phyloP scores from a whole-genome alignment of 768 basidiomycete species.

The Russula foetens region DNA sequence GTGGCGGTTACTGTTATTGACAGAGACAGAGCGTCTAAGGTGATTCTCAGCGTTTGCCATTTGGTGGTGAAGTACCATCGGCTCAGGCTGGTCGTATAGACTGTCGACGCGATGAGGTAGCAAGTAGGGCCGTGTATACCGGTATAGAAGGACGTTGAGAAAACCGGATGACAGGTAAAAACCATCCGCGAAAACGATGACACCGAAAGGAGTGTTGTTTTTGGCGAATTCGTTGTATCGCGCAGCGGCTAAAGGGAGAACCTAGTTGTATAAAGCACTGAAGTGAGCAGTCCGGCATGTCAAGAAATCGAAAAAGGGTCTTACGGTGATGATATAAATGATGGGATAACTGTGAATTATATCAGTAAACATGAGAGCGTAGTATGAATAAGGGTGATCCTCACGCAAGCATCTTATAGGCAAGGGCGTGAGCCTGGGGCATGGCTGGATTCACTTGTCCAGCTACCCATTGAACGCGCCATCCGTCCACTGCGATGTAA shows the following conservation, averaged over 20 bases:
- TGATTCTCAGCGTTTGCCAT: background rate
- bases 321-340: constrained; percentile 34
- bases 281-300: background rate
- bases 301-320: background rate
- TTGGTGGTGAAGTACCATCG: background rate
- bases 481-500: constrained; percentile 29
- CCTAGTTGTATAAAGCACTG: constrained; percentile 19
- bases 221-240: constrained; percentile 33
- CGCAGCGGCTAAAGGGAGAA: constrained; percentile 35
- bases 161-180: constrained; percentile 39
- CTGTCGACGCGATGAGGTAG: constrained; percentile 24
- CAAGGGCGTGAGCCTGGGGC: constrained; percentile 25
- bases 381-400: constrained; percentile 14
- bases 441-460: constrained; percentile 7
- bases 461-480: constrained; percentile 21
- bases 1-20: background rate
- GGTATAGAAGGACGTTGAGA: constrained; percentile 36
- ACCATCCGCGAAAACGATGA: constrained; percentile 33
- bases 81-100: background rate
- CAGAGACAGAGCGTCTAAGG: background rate
- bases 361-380: background rate
- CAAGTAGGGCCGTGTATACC: constrained; percentile 33
- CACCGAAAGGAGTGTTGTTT: constrained; percentile 27
- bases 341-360: constrained; percentile 34
- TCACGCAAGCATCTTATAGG: constrained; percentile 42